Conservation (phyloP, 176 grass and related monocot genomes). For the Elaeis guineensis region DNA sequence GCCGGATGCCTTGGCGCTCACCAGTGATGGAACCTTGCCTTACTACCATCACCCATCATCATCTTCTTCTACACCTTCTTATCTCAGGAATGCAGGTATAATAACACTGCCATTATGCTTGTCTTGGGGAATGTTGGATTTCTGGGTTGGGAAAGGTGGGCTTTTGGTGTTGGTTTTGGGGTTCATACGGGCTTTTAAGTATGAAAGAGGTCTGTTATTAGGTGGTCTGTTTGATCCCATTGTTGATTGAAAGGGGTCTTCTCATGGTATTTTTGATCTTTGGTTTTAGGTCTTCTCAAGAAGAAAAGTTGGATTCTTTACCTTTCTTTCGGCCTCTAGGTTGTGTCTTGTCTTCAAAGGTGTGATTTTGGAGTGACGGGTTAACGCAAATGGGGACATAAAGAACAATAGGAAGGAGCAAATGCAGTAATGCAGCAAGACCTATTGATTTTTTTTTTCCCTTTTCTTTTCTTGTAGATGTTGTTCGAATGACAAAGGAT, state of each 20-base stretch:
- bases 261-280: conserved; percentile 3
- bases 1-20: conserved; percentile 11
- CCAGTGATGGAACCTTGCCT: conserved; percentile 16
- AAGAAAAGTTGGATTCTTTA: conserved; percentile 16
- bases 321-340: conserved; percentile 32
- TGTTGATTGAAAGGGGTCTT: conserved; percentile 25
- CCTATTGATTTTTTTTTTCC: not conserved
- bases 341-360: conserved; percentile 37
- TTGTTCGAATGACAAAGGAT: not conserved
- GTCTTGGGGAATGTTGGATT: not conserved
- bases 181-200: not conserved
- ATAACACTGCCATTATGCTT: not conserved
- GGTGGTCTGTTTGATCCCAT: conserved; percentile 21
- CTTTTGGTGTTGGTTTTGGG: conserved; percentile 10
- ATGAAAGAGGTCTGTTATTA: too few relatives aligned
- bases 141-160: conserved; percentile 23
- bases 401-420: conserved; percentile 10
- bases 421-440: not conserved
- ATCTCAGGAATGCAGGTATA: conserved; percentile 39
- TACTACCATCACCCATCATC: conserved; percentile 18
- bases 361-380: conserved; percentile 24
- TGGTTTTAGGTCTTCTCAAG: conserved; percentile 17
- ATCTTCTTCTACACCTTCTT: conserved; percentile 20
- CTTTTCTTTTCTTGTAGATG: too few relatives aligned
- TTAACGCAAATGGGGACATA: conserved; percentile 18